phyloP scores from a whole-genome alignment of 305 asterid genomes.

The Andrographis paniculata region DNA sequence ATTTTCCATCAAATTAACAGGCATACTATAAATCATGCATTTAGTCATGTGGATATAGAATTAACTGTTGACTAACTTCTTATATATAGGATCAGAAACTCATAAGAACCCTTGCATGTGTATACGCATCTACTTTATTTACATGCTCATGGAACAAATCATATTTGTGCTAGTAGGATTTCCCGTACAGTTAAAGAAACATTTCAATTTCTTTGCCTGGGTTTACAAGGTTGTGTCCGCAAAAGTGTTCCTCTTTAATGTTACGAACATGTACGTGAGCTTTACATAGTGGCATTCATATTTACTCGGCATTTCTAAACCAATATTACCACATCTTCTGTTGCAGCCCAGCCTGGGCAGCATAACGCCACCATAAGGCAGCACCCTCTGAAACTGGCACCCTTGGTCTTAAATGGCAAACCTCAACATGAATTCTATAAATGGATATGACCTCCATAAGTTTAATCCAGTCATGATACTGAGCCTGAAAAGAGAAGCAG shows the following conservation, averaged over 20 bases:
- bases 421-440: constrained; percentile 66
- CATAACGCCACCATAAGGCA: constrained; percentile 91
- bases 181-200: background rate
- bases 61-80: background rate
- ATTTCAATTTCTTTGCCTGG: constrained; percentile 5
- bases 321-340: constrained; percentile 78
- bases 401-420: constrained; percentile 85
- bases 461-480: constrained; percentile 98
- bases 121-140: background rate
- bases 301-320: constrained; percentile 6
- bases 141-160: background rate
- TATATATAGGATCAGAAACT: constrained; percentile 1
- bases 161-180: background rate
- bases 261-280: constrained; percentile 5
- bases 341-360: constrained; percentile 84
- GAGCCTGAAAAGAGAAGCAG: constrained; percentile 52
- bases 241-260: constrained; percentile 5
- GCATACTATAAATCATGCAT: constrained; percentile 1
- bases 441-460: constrained; percentile 93
- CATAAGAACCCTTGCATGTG: constrained; percentile 2
- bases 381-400: constrained; percentile 63
- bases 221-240: constrained; percentile 1
- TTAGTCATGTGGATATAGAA: constrained; percentile 1
- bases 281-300: no score
- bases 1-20: background rate